A percentile compares a stretch with the other conserved stretches of the same genome.
phyloP scores from a whole-genome alignment of 495 filamentous ascomycete genomes.

The Hyaloscypha bicolor region DNA sequence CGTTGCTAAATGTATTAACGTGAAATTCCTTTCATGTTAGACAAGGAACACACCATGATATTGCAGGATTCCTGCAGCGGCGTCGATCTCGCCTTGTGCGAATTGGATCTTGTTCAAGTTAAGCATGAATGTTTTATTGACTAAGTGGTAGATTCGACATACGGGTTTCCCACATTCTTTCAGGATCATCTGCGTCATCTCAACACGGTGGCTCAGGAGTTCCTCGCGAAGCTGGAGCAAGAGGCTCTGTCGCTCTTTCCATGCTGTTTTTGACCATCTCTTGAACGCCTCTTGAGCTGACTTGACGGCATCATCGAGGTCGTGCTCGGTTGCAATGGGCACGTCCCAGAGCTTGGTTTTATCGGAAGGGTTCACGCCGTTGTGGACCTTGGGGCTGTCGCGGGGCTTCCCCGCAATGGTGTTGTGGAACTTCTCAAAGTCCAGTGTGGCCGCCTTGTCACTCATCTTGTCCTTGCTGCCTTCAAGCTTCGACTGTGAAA shows the following conservation, averaged over 20 bases:
- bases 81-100: slow-evolving; percentile 26
- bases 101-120: slow-evolving; percentile 25
- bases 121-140: not conserved
- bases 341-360: slow-evolving; percentile 54
- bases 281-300: slow-evolving; percentile 53
- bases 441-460: not conserved
- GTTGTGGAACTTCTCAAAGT: slow-evolving; percentile 35
- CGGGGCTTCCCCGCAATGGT: slow-evolving; percentile 47
- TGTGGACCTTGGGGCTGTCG: slow-evolving; percentile 36
- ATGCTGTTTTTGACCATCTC: slow-evolving; percentile 43
- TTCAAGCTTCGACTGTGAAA: too few relatives aligned
- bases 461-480: not conserved
- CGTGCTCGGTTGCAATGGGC: slow-evolving; percentile 50
- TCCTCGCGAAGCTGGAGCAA: slow-evolving; percentile 16
- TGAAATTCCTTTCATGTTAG: not conserved
- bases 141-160: slow-evolving; percentile 5
- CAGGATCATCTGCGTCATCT: slow-evolving; percentile 27
- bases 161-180: slow-evolving; percentile 34
- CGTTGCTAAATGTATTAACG: not conserved
- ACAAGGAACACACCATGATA: slow-evolving; percentile 23
- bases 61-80: slow-evolving; percentile 15
- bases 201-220: slow-evolving; percentile 20
- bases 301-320: slow-evolving; percentile 57
- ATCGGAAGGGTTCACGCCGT: slow-evolving; percentile 54
- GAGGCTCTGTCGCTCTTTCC: slow-evolving; percentile 33